Evolutionary conservation across 1,139 yeast genomes (phyloP).

Genomic region (Pichiaceae sp.): DNA sequence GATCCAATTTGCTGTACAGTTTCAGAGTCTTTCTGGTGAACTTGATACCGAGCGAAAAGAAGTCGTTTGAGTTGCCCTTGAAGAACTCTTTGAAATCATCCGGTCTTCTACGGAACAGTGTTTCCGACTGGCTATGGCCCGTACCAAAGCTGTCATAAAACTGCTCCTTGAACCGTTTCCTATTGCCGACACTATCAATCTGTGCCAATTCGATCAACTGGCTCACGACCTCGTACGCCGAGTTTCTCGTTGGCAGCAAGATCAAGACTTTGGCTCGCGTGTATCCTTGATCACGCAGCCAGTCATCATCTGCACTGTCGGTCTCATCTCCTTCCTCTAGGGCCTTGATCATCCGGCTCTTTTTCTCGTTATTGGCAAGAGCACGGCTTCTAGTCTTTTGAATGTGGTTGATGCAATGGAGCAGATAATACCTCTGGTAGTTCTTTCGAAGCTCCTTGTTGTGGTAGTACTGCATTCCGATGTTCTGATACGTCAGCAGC

Average conservation of each 20-base stretch:
- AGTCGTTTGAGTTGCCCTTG: constrained; percentile 87
- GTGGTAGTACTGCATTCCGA: constrained; percentile 49
- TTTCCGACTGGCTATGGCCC: constrained; percentile 6
- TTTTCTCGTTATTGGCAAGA: constrained; percentile 61
- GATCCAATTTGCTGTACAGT: constrained; percentile 75
- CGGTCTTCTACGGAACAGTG: constrained; percentile 56
- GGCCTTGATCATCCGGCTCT: constrained; percentile 37
- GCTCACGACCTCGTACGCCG: constrained; percentile 65
- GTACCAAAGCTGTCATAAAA: constrained; percentile 52
- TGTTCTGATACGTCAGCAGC: constrained; percentile 66
- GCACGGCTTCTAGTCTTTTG: constrained; percentile 79
- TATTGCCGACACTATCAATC: constrained; percentile 67
- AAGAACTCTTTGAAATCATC: constrained; percentile 74
- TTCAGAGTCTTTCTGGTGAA: constrained; percentile 83
- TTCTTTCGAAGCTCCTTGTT: constrained; percentile 33
- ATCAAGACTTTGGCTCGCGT: constrained; percentile 86
- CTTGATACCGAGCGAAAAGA: constrained; percentile 82
- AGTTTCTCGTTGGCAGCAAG: constrained; percentile 75
- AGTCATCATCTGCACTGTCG: constrained; percentile 29
- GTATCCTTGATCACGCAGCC: constrained; percentile 87
- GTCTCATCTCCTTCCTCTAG: constrained; percentile 29
- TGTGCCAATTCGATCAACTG: constrained; percentile 58
- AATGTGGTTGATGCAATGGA: constrained; percentile 78
- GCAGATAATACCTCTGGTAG: constrained; percentile 54
- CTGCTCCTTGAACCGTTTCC: constrained; percentile 63